Conservation (phyloP, 768 basidiomycete species). For the Daedaleopsis nitida region DNA sequence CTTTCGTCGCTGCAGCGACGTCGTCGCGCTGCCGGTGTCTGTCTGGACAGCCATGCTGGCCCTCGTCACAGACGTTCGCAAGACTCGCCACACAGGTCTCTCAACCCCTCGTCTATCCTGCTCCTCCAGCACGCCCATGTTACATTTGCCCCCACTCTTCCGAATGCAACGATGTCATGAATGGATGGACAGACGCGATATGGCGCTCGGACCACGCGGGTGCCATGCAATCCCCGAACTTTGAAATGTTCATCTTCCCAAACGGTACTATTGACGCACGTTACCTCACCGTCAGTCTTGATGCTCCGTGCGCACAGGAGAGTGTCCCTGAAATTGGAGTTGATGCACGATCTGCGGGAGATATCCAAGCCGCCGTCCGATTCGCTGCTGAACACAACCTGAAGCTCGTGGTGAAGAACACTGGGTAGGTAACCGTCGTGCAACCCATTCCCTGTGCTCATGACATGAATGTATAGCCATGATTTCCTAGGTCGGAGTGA, state of each 20-base stretch:
- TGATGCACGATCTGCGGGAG: constrained; percentile 26
- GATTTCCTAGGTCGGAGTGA: constrained; percentile 22
- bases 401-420: constrained; percentile 32
- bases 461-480: neutral
- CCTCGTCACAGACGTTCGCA: constrained; percentile 23
- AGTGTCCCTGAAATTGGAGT: constrained; percentile 41
- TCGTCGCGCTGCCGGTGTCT: constrained; percentile 36
- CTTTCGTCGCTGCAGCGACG: neutral
- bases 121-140: constrained; percentile 42
- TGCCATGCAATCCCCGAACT: constrained; percentile 37
- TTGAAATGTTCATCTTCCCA: constrained; percentile 34
- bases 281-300: constrained; percentile 46
- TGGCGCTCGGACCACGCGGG: constrained; percentile 46
- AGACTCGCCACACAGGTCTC: constrained; percentile 42
- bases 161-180: constrained; percentile 38
- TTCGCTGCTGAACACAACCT: constrained; percentile 27
- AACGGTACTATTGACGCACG: constrained; percentile 54
- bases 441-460: neutral
- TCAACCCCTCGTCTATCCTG: constrained; percentile 45
- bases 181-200: constrained; percentile 32
- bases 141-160: constrained; percentile 38
- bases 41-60: neutral
- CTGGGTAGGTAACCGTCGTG: constrained; percentile 6
- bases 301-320: constrained; percentile 44
- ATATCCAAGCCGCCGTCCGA: constrained; percentile 28